Conservation (phyloP, 768 basidiomycete genomes). For the Hypsizygus marmoreus region DNA sequence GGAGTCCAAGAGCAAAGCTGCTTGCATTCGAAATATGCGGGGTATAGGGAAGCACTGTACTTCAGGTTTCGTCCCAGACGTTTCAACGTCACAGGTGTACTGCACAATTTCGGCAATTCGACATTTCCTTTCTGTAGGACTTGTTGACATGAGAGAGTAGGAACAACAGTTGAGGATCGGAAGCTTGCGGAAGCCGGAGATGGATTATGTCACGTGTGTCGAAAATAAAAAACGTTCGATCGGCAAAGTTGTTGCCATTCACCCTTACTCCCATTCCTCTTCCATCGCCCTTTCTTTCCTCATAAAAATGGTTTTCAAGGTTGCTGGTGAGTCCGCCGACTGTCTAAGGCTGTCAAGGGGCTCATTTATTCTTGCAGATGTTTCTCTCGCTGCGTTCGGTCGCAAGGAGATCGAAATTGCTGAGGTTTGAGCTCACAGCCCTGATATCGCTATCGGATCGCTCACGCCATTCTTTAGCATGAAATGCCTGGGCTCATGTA, state of each 20-base stretch:
- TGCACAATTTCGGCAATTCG: slow-evolving; percentile 72
- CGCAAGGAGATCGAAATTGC: slow-evolving; percentile 99
- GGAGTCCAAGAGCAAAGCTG: slow-evolving; percentile 5
- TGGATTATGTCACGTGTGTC: slow-evolving; percentile 28
- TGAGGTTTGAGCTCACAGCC: slow-evolving; percentile 59
- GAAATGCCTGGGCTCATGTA: slow-evolving; percentile 98
- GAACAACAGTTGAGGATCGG: neutral
- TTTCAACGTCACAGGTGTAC: slow-evolving; percentile 57
- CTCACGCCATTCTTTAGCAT: slow-evolving; percentile 48
- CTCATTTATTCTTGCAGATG: slow-evolving; percentile 47
- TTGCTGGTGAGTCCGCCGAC: slow-evolving; percentile 61
- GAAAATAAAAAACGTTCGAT: slow-evolving; percentile 41
- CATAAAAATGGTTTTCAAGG: slow-evolving; percentile 81
- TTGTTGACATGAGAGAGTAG: neutral
- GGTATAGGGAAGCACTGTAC: slow-evolving; percentile 73
- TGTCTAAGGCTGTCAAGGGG: slow-evolving; percentile 1
- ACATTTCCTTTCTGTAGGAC: slow-evolving; percentile 39
- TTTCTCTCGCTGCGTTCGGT: slow-evolving; percentile 98
- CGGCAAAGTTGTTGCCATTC: slow-evolving; percentile 19
- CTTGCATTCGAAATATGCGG: slow-evolving; percentile 74
- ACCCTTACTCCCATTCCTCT: slow-evolving; percentile 25
- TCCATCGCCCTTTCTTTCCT: slow-evolving; percentile 12
- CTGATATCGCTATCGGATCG: slow-evolving; percentile 10
- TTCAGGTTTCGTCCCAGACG: slow-evolving; percentile 24
- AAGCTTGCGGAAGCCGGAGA: neutral